A percentile compares a stretch with the other conserved stretches of the same genome.
phyloP scores from a whole-genome alignment of 139 green algal genomes.

The Tetraselmis chui region DNA sequence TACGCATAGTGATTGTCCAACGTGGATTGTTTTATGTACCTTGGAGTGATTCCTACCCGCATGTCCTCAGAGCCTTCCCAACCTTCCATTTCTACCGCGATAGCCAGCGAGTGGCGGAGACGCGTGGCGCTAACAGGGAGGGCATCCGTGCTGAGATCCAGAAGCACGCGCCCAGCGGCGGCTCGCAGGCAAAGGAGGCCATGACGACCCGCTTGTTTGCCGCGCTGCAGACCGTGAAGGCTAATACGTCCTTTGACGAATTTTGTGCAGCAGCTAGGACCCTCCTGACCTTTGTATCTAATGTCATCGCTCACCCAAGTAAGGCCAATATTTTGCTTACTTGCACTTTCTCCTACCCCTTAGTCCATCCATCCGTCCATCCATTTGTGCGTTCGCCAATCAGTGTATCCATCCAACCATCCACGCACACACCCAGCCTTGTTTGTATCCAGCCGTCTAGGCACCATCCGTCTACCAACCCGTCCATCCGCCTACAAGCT shows the following conservation, averaged over 20 bases:
- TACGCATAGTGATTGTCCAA: no score
- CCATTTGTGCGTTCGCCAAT: no score
- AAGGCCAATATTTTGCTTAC: neutral
- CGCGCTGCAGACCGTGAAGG: neutral
- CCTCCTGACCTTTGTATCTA: neutral
- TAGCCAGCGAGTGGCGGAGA: neutral
- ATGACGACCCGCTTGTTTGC: neutral
- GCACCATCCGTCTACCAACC: no score
- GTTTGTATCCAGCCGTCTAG: no score
- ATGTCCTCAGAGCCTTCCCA: no score
- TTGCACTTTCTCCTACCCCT: no score
- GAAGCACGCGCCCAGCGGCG: neutral
- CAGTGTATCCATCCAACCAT: no score
- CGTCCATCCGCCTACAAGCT: no score
- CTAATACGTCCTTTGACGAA: neutral
- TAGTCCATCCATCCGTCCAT: no score
- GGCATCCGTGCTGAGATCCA: neutral
- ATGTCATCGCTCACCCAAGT: neutral
- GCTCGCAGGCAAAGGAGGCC: neutral
- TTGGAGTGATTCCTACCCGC: no score
- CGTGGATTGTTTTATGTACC: no score
- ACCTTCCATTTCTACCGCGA: neutral
- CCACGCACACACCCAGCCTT: no score
- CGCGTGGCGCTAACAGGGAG: neutral
- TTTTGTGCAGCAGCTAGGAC: neutral